Evolutionary conservation across 164 flowering plant species (phyloP).

Genomic region (Stephania japonica): DNA sequence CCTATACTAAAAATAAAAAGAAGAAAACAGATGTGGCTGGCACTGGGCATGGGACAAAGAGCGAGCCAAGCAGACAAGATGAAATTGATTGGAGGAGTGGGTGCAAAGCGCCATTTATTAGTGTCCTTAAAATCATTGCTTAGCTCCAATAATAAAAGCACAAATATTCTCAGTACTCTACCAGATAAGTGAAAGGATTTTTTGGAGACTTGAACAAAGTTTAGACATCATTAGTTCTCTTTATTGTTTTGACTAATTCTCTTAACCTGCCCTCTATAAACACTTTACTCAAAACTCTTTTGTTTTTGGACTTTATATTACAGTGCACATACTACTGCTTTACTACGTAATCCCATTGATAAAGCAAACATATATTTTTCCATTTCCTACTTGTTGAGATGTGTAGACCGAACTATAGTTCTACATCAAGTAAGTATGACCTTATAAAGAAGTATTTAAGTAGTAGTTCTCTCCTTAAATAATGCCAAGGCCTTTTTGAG

Average conservation of each 20-base stretch:
- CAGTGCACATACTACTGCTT: not conserved
- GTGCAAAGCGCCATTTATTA: constrained; percentile 11
- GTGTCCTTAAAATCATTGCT: constrained; percentile 7
- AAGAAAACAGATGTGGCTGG: not conserved
- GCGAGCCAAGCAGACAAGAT: not conserved
- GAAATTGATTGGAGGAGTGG: constrained; percentile 3
- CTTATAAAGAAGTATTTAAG: no score
- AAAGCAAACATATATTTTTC: not conserved
- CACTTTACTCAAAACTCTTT: not conserved
- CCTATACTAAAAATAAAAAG: not conserved
- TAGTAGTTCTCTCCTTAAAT: no score
- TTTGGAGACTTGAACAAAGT: not conserved
- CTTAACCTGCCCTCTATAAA: not conserved
- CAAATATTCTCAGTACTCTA: not conserved
- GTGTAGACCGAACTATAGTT: no score
- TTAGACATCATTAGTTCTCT: constrained; percentile 11
- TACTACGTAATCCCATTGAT: not conserved
- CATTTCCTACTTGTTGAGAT: no score
- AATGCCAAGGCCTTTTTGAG: no score
- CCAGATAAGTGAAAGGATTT: not conserved
- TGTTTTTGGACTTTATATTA: not conserved
- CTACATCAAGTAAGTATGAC: no score
- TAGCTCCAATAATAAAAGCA: constrained; percentile 1
- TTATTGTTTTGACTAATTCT: not conserved
- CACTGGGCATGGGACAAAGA: not conserved